These are phyloP conservation scores for Alternaria longipes DNA, from an alignment of 2,329 filamentous ascomycete species.

Conservation along the genomic window DNA sequence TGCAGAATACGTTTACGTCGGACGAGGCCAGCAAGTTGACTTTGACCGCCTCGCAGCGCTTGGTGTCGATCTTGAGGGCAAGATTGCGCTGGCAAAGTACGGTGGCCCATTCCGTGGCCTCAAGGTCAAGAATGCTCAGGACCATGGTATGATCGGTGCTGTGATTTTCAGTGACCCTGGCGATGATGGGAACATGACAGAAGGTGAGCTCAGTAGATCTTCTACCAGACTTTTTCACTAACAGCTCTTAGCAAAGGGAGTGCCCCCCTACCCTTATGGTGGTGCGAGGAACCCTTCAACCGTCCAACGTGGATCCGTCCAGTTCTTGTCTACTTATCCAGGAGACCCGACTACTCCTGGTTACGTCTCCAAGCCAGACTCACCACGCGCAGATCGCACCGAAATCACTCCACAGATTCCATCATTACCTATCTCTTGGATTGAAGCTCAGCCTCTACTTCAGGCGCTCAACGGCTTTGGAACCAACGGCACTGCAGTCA, in stretches of 20 bases:
- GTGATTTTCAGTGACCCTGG: constrained; percentile 58
- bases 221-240: not conserved
- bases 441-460: constrained; percentile 80
- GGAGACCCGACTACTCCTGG: constrained; percentile 58
- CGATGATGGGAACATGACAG: constrained; percentile 59
- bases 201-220: constrained; percentile 18
- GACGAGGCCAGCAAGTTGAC: constrained; percentile 55
- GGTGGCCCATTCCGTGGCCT: constrained; percentile 57
- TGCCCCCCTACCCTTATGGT: constrained; percentile 54
- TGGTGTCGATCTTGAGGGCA: constrained; percentile 57
- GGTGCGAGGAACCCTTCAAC: constrained; percentile 57
- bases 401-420: constrained; percentile 77
- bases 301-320: constrained; percentile 58
- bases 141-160: constrained; percentile 56
- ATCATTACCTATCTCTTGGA: constrained; percentile 85
- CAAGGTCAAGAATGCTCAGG: constrained; percentile 60
- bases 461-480: constrained; percentile 85
- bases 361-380: constrained; percentile 85
- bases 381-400: constrained; percentile 72
- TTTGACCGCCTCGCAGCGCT: constrained; percentile 55
- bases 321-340: constrained; percentile 69
- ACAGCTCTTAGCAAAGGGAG: constrained; percentile 51
- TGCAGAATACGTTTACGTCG: constrained; percentile 60
- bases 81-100: constrained; percentile 59
- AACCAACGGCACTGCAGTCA: constrained; percentile 60